Percentiles rank a stretch among this genome's conserved stretches.
These are phyloP conservation scores for Phytophthora pinifolia DNA, from an alignment of 352 stramenopile species.

Conservation along the genomic window DNA sequence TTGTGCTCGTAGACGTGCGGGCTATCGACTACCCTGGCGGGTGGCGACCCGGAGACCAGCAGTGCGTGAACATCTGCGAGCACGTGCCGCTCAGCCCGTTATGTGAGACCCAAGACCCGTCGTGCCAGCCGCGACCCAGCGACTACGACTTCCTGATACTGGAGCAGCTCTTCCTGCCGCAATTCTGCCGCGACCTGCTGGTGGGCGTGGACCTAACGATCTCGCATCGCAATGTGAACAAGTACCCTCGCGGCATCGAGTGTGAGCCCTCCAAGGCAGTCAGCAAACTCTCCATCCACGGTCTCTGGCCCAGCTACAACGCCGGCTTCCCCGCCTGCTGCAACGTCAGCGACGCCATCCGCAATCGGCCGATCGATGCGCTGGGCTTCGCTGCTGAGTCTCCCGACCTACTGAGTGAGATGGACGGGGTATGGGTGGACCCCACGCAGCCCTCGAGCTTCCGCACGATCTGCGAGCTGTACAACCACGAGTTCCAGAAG, in stretches of 20 bases:
- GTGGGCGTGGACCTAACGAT: slow-evolving; percentile 48
- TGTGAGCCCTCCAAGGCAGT: slow-evolving; percentile 29
- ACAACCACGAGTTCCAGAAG: slow-evolving; percentile 91
- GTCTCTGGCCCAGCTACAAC: slow-evolving; percentile 57
- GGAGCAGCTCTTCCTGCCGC: slow-evolving; percentile 55
- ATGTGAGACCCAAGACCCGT: slow-evolving; percentile 36
- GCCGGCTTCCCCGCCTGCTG: slow-evolving; percentile 43
- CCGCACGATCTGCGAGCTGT: slow-evolving; percentile 69
- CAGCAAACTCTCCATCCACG: slow-evolving; percentile 50
- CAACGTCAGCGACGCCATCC: slow-evolving; percentile 35
- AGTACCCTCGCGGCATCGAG: slow-evolving; percentile 42
- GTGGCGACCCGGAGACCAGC: slow-evolving; percentile 24
- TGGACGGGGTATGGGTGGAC: slow-evolving; percentile 46
- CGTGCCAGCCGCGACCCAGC: slow-evolving; percentile 36
- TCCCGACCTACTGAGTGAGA: slow-evolving; percentile 33
- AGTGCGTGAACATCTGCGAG: slow-evolving; percentile 54
- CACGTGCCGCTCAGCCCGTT: slow-evolving; percentile 12
- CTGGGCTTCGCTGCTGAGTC: slow-evolving; percentile 28
- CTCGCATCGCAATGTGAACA: slow-evolving; percentile 51
- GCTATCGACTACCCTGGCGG: slow-evolving; percentile 46
- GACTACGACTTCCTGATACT: slow-evolving; percentile 60
- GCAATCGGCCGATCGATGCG: slow-evolving; percentile 41
- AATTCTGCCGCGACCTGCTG: slow-evolving; percentile 57
- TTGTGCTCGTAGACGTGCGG: slow-evolving; percentile 1
- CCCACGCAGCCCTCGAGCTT: slow-evolving; percentile 41